These are phyloP conservation scores for Gentiana macrophylla DNA, from an alignment of 257 asterid genomes.

Conservation along the genomic window DNA sequence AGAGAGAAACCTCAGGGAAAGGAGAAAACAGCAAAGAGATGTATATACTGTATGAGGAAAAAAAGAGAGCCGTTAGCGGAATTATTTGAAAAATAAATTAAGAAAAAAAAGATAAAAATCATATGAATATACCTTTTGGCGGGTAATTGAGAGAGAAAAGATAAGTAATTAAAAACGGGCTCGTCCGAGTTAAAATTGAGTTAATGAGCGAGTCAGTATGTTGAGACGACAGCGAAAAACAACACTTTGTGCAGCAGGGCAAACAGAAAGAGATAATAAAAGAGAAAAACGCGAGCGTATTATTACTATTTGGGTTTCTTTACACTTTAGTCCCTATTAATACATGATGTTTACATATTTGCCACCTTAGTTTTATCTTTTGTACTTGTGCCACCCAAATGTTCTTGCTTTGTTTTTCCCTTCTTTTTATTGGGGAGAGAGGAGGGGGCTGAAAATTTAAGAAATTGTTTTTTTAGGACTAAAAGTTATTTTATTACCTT, in stretches of 20 bases:
- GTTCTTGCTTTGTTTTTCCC: accelerated
- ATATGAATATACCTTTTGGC: constrained; percentile 57
- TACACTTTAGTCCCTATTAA: not conserved
- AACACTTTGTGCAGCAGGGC: constrained; percentile 38
- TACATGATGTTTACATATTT: not conserved
- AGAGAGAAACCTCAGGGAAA: constrained; percentile 37
- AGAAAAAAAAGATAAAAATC: constrained; percentile 18
- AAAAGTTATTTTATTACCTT: no score
- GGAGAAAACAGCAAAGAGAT: not conserved
- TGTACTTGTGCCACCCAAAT: not conserved
- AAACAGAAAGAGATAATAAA: constrained; percentile 10
- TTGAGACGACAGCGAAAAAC: constrained; percentile 21
- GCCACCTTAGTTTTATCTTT: not conserved
- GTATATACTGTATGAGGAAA: no score
- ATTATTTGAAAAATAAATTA: no score
- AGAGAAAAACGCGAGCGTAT: constrained; percentile 21
- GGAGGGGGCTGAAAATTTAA: no score
- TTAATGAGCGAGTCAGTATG: constrained; percentile 14
- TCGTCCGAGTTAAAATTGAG: no score
- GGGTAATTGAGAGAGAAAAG: constrained; percentile 49
- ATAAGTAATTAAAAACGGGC: constrained; percentile 13
- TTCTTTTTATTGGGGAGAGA: no score
- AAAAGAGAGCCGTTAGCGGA: no score
- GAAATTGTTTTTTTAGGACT: no score
- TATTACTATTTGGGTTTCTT: not conserved